Base-by-base conservation (phyloP, 495 filamentous ascomycete genomes). In the Neurospora sp. region DNA sequence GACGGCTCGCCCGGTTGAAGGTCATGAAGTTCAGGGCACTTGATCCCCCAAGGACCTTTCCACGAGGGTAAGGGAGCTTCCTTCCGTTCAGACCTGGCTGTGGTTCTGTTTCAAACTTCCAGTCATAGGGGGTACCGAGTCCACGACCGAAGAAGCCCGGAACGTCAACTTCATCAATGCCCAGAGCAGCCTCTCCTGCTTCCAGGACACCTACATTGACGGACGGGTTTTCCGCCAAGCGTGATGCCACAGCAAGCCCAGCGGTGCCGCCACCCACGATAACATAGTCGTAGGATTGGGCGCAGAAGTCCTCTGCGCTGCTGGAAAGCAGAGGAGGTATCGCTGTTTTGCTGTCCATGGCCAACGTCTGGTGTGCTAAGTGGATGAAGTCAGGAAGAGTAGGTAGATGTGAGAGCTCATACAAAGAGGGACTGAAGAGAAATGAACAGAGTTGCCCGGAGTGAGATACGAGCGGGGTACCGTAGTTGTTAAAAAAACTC, bases 261-360 rank as follows among this genome's bases (percentile, higher is more conserved):
- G 84, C 82, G 1, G 87, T 88, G 9, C 87, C 87, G 54, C 87
- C 87, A 37, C 88, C 88, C 11, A 88, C 78, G 18, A 89, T 76
- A 14, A 96, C 81, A 82, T 92, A 95, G 84, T 96, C 93, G 82
- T 90, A 94, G 82, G 82, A 82, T 82, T 87, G 85, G 35, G 84
- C 81, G 72, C 88, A 88, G 74, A 87, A 78, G 3, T 66, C 72
- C 6, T 75, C 70, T 0, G 62, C 73, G 9, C n/a, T 48, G 44
- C 44, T 20, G 44, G 44, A 48, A 20, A 48, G 44, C n/a, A 48
- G 9, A 48, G 44, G 44, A 5, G 44, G 44, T 48, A 48, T 48
- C 44, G 44, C 44, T 23, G 8, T 48, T 48, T 23, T 20, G n/a
- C 6, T 48, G n/a, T 48, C 44, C 44, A 48, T 48, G 16, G 35